A percentile compares a stretch with the other conserved stretches of the same genome.
Conservation (phyloP, 2,329 filamentous ascomycete genomes). For the Pseudocercospora pini-densiflorae region DNA sequence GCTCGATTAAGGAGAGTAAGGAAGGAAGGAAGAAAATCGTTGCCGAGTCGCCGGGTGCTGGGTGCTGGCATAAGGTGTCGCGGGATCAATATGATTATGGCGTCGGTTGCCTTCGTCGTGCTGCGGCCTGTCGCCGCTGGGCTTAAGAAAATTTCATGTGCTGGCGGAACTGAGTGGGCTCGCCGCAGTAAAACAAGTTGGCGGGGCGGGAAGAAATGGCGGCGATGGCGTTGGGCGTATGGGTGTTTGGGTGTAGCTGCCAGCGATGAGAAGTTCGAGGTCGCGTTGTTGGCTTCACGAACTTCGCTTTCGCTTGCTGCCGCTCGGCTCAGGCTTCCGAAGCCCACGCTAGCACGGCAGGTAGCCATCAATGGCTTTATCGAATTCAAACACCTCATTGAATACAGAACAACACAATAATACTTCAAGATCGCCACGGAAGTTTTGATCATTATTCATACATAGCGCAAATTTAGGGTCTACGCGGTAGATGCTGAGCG, state of each 20-base stretch:
- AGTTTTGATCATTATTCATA: not conserved
- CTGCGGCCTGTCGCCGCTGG: constrained; percentile 4
- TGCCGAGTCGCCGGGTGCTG: not conserved
- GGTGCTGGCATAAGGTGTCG: not conserved
- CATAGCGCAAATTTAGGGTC: not conserved
- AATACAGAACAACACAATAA: not conserved
- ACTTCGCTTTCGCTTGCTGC: not conserved
- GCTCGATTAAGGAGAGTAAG: not conserved
- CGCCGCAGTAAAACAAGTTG: not conserved
- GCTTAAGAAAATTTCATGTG: not conserved
- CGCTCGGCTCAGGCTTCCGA: not conserved
- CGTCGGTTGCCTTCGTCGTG: not conserved
- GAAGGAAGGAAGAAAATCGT: not conserved
- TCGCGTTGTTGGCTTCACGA: not conserved
- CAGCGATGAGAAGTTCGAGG: not conserved
- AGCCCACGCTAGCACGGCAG: not conserved
- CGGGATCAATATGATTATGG: not conserved
- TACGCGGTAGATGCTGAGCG: not conserved
- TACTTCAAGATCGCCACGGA: not conserved
- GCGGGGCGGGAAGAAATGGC: not conserved
- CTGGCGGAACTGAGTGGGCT: not conserved
- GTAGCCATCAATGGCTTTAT: not conserved
- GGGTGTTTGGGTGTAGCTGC: not conserved
- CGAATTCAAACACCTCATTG: not conserved
- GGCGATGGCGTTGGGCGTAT: constrained; percentile 6